Evolutionary conservation across 2,329 filamentous ascomycete genomes (phyloP), one percentile per base, ranked within the genome.

Genomic region (Alternaria solani): DNA sequence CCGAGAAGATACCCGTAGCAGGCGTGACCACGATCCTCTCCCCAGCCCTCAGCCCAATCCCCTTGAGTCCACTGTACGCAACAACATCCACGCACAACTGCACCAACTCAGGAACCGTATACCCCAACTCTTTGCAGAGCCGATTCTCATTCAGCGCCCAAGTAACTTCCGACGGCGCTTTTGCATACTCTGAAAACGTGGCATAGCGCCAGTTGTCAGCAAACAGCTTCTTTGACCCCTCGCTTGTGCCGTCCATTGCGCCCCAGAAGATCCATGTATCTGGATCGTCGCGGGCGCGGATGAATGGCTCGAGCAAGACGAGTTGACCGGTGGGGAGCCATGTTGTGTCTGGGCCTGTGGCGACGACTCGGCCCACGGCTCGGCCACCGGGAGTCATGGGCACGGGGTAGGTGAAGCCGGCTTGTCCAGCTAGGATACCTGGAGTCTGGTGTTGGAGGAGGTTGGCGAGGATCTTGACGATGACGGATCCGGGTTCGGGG

Each of bases 381-480:
- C 43, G 53, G n/a, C 39, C 46, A 2, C 57, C 57, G 30, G 57
- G 53, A 25, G 42, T 46, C 34, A 61, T 41, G 9, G 59, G 47
- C 1, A 42, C 53, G 14, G 59, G 49, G 36, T 58, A 59, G 5
- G 55, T 54, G 23, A 58, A 59, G 61, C 38, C 57, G 18, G 60
- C 34, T 46, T 55, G 36, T 32, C 54, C 41, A 42, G 63, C 38
- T 38, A 56, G 18, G 61, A 63, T 34, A 1, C 64, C 66, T 0
- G 25, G 48, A 5, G 25, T 18, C 7, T 48, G 41, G 6, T 52
- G 47, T 38, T 53, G 41, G 1, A 58, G 48, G 36, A 57, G 32
- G 9, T 79, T 74, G 0, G 72, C 75, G 9, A 79, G 62, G 38
- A 83, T 65, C 16, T 72, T 76, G 32, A 83, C 71, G 12, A 82